Evolutionary conservation across 2,329 filamentous ascomycete genomes (phyloP).

Genomic region (Tolypocladium ovalisporum): DNA sequence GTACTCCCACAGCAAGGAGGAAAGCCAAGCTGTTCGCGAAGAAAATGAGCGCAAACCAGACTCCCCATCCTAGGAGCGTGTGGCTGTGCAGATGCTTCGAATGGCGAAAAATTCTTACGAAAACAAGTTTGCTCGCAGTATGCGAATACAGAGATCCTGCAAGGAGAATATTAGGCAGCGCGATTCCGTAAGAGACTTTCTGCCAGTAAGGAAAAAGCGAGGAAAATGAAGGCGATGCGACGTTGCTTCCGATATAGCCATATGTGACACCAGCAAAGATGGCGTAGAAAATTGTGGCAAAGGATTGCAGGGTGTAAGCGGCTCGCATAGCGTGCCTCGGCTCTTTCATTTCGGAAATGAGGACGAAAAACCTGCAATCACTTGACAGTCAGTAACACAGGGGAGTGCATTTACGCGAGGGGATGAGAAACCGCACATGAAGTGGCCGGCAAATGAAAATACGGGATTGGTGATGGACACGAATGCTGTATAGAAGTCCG

Average conservation of each 20-base stretch:
- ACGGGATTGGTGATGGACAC: conserved; percentile 32
- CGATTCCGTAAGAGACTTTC: conserved; percentile 39
- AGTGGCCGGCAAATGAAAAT: conserved; percentile 40
- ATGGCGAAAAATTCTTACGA: conserved; percentile 35
- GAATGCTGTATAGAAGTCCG: conserved; percentile 19
- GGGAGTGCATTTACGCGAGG: background rate
- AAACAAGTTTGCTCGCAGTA: conserved; percentile 39
- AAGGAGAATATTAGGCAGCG: conserved; percentile 38
- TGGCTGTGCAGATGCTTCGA: conserved; percentile 35
- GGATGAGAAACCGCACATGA: conserved; percentile 21
- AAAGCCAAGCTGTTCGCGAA: conserved; percentile 33
- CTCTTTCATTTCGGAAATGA: conserved; percentile 40
- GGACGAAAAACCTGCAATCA: conserved; percentile 31
- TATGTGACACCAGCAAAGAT: conserved; percentile 40
- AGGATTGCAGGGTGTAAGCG: conserved; percentile 35
- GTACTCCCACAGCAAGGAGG: conserved; percentile 33
- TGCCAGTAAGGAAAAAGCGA: conserved; percentile 31
- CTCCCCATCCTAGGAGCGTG: conserved; percentile 32
- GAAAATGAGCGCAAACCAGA: conserved; percentile 34
- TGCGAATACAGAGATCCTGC: conserved; percentile 38
- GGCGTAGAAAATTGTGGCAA: conserved; percentile 38
- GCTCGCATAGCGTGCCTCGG: conserved; percentile 41
- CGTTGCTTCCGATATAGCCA: conserved; percentile 33
- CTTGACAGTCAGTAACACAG: background rate
- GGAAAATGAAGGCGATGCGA: conserved; percentile 35